These are phyloP conservation scores for Eucalyptus albens DNA, from an alignment of 345 rosid species.

Conservation along the genomic window DNA sequence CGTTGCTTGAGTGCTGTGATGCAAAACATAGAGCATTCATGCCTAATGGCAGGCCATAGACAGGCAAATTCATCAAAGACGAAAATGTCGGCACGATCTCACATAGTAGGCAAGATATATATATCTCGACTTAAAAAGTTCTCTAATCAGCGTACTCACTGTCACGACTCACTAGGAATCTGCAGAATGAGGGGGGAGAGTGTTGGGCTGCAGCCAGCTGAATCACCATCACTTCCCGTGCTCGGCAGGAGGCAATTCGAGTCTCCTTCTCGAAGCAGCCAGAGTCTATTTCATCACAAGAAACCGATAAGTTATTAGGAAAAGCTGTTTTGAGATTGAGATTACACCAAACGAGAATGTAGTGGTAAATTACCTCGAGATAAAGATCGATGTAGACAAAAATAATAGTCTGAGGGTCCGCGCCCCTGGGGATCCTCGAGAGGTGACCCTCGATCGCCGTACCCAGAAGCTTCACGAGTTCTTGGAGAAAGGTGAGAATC, in stretches of 20 bases:
- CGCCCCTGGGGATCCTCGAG: constrained; percentile 87
- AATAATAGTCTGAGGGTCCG: constrained; percentile 92
- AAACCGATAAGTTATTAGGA: background rate
- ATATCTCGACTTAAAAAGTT: background rate
- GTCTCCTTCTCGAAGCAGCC: constrained; percentile 94
- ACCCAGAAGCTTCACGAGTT: constrained; percentile 91
- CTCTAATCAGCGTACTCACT: background rate
- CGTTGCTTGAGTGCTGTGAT: background rate
- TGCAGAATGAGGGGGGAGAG: constrained; percentile 52
- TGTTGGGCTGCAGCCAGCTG: constrained; percentile 66
- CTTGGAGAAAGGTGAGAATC: constrained; percentile 96
- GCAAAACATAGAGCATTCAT: background rate
- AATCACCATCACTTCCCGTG: constrained; percentile 87
- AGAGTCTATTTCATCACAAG: constrained; percentile 35
- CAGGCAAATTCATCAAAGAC: background rate
- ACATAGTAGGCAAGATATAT: background rate
- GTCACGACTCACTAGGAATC: constrained; percentile 35
- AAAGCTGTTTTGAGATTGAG: background rate
- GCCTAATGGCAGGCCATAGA: background rate
- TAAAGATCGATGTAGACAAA: constrained; percentile 36
- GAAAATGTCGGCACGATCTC: background rate
- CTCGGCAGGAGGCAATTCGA: constrained; percentile 68
- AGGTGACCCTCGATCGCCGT: constrained; percentile 94
- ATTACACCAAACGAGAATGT: background rate
- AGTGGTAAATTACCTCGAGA: background rate